These are phyloP conservation scores for Botrytis porri DNA, from an alignment of 2,329 filamentous ascomycete species.

Conservation along the genomic window DNA sequence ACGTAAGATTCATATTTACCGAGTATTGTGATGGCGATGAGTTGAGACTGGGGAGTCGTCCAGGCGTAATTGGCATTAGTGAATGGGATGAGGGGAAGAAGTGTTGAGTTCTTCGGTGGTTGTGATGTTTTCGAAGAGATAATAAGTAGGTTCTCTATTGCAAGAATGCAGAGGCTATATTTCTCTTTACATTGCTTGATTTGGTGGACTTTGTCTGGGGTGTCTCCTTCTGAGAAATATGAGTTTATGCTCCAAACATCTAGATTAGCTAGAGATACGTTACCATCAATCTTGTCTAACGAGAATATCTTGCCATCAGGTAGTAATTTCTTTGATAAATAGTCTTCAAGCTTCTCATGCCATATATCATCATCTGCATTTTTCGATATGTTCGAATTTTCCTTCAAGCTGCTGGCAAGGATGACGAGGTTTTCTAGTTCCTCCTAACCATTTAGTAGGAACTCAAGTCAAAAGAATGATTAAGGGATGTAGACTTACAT, in stretches of 20 bases:
- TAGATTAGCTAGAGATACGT: neutral
- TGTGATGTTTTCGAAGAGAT: neutral
- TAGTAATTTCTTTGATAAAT: slow-evolving; percentile 30
- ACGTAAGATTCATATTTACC: slow-evolving; percentile 27
- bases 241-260: neutral
- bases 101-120: slow-evolving; percentile 16
- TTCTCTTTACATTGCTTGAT: slow-evolving; percentile 23
- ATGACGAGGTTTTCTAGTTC: slow-evolving; percentile 30
- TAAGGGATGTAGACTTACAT: slow-evolving; percentile 14
- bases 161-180: slow-evolving; percentile 24
- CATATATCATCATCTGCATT: slow-evolving; percentile 22
- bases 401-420: slow-evolving; percentile 29
- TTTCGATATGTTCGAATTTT: slow-evolving; percentile 17
- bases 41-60: slow-evolving; percentile 40
- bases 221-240: neutral
- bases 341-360: slow-evolving; percentile 25
- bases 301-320: slow-evolving; percentile 28
- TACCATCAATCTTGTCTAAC: slow-evolving; percentile 32
- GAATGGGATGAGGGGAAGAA: slow-evolving; percentile 40
- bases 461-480: accelerated
- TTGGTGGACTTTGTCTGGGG: neutral
- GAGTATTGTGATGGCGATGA: slow-evolving; percentile 39
- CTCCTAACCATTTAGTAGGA: slow-evolving; percentile 20
- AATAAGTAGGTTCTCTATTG: slow-evolving; percentile 19
- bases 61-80: slow-evolving; percentile 40